Base-by-base conservation (phyloP, 202 grass and related monocot species). In the Alloteropsis angusta region DNA sequence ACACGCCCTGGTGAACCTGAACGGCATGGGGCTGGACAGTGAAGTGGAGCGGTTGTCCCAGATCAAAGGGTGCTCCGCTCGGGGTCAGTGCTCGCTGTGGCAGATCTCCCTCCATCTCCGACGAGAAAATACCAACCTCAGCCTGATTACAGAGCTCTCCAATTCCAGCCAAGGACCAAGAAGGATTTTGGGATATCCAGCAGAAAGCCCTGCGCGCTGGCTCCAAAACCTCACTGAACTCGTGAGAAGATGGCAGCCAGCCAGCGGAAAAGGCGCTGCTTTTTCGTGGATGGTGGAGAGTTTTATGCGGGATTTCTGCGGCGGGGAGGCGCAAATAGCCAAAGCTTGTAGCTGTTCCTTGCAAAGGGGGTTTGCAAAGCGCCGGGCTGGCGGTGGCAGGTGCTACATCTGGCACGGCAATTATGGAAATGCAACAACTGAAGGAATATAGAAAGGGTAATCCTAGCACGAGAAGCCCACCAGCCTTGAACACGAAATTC, bases 71-170 rank as follows among this genome's bases (percentile, higher is more conserved):
- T 14, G 22, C 80, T 38, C 80, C 69, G 0, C 75, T 75, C 0
- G 77, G 60, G 13, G 84, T 77, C 49, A 88, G 67, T 34, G 30
- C 44, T 77, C 64, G 49, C 18, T 79, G 64, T 41, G 83, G 69
- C 72, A 87, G 47, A 79, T 82, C 87, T 61, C 77, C 74, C 61
- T 91, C 85, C 85, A 87, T 87, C 49, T 36, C 65, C 49, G 30
- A 32, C 42, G 42, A 66, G 49, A 54, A 48, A 45, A 66, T 18
- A 45, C 59, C 5, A 13, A 23, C 37, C 39, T 50, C 18, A 25
- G 61, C n/a, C 9, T 41, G 36, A 76, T 18, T 62, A 36, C 45
- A 70, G n/a, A 76, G 35, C 36, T 68, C 61, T 14, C 25, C 4
- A 17, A 36, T 36, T 60, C 47, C 68, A 26, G 50, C 50, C 76